Evolutionary conservation across 805 yeast genomes (phyloP), one percentile per base, ranked within the genome.

Genomic region (Martiniozyma abietophila): DNA sequence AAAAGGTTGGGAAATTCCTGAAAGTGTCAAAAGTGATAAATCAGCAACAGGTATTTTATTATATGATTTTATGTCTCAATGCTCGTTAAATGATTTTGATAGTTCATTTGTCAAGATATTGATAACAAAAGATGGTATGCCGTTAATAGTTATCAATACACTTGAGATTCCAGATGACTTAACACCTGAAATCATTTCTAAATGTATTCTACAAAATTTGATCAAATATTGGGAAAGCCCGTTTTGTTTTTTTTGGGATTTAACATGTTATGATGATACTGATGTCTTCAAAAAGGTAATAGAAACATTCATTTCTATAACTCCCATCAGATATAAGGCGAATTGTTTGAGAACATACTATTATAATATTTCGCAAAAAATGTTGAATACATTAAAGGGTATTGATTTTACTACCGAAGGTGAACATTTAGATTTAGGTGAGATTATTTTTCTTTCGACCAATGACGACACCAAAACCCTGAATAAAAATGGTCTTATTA

Each of bases 41-140:
- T 44, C 59, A 30, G 71, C 69, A 25, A 63, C 61, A 23, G 69
- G 71, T 32, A 57, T 68, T 1, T 71, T 69, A 37, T 61, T 77
- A 18, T 75, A 72, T 46, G 94, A 84, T 37, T 81, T 81, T 44
- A 77, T 85, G 84, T 69, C 74, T 18, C 76, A 74, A 36, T 69
- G 75, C 56, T 63, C 84, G 0, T 59, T 71, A 29, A 67, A 69
- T 39, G 75, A 76, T 39, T 55, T 67, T 8, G 70, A 68, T 4
- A 42, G 51, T n/a, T 51, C 65, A 5, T 59, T 77, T 24, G 65
- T 81, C 8, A 74, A 71, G 33, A 84, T 74, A 42, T 73, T 81
- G 1, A 71, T 80, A 11, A 73, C 80, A 24, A 63, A 69, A 25
- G 94, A 82, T 49, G 94, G 94, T 10, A 56, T 73, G 0, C 94